Evolutionary conservation across 116 monocot genomes (phyloP).

Genomic region (Papilionanthe hybrid): DNA sequence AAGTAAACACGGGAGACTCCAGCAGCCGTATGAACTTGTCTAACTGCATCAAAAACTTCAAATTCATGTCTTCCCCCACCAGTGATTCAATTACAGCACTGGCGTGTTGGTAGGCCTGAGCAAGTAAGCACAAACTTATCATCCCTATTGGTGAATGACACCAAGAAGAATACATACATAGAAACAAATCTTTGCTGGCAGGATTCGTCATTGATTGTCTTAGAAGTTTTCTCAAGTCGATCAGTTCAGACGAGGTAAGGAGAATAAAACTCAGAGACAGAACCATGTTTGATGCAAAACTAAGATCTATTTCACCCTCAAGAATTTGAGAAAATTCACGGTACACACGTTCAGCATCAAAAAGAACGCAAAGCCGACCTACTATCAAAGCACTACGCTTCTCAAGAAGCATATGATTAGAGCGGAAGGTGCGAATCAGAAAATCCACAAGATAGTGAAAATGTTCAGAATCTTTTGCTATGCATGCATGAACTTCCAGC

Average conservation of each 20-base stretch:
- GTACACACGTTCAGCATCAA: conserved; percentile 82
- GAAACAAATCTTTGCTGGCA: conserved; percentile 75
- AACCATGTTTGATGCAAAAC: conserved; percentile 89
- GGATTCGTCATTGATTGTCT: conserved; percentile 64
- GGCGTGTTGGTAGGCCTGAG: conserved; percentile 94
- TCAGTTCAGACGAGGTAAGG: conserved; percentile 85
- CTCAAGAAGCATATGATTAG: conserved; percentile 67
- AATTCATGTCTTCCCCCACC: conserved; percentile 88
- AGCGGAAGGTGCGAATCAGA: conserved; percentile 63
- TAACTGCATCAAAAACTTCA: conserved; percentile 84
- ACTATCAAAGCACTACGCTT: conserved; percentile 96
- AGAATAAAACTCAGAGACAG: conserved; percentile 97
- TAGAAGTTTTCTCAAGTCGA: conserved; percentile 56
- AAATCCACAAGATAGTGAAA: conserved; percentile 64
- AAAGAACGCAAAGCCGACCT: conserved; percentile 78
- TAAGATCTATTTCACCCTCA: conserved; percentile 67
- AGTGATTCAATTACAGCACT: conserved; percentile 79
- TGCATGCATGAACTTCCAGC: conserved; percentile 90
- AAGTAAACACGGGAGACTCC: conserved; percentile 91
- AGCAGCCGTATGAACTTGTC: conserved; percentile 85
- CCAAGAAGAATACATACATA: conserved; percentile 88
- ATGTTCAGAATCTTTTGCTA: conserved; percentile 72
- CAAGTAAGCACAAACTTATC: conserved; percentile 81
- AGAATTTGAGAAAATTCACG: conserved; percentile 81
- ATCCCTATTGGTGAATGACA: conserved; percentile 94